phyloP scores from a whole-genome alignment of 768 basidiomycete genomes.

The Fomitopsis serialis region DNA sequence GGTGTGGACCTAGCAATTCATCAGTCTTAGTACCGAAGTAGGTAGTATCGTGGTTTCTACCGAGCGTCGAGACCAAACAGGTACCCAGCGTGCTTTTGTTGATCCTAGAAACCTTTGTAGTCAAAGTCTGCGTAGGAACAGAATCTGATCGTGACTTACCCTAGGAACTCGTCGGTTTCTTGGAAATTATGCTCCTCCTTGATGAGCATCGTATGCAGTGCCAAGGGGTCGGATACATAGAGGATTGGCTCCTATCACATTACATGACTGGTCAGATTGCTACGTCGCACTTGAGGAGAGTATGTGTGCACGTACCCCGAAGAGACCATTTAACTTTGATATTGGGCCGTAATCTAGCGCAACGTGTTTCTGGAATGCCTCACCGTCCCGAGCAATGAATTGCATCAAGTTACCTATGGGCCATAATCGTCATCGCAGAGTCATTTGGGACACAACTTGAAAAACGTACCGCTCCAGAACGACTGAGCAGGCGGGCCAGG shows the following conservation, averaged over 20 bases:
- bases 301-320: slow-evolving; percentile 1
- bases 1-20: not conserved
- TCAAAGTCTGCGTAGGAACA: too few relatives aligned
- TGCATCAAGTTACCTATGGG: slow-evolving; percentile 12
- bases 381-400: slow-evolving; percentile 4
- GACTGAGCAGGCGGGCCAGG: too few relatives aligned
- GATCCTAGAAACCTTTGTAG: not conserved
- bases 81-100: too few relatives aligned
- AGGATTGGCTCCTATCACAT: slow-evolving; percentile 20
- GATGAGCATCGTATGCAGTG: slow-evolving; percentile 12
- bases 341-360: slow-evolving; percentile 9
- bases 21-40: not conserved
- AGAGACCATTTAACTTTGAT: slow-evolving; percentile 7
- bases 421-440: too few relatives aligned
- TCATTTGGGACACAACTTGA: too few relatives aligned
- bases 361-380: slow-evolving; percentile 10
- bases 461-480: too few relatives aligned
- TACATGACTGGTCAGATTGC: not conserved
- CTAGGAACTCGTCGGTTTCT: not conserved
- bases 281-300: too few relatives aligned
- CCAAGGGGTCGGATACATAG: slow-evolving; percentile 9
- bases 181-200: slow-evolving; percentile 12
- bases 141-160: too few relatives aligned
- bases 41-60: too few relatives aligned
- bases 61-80: too few relatives aligned